Evolutionary conservation across 2,329 filamentous ascomycete genomes (phyloP).

Genomic region (Cladorrhinum sp.): DNA sequence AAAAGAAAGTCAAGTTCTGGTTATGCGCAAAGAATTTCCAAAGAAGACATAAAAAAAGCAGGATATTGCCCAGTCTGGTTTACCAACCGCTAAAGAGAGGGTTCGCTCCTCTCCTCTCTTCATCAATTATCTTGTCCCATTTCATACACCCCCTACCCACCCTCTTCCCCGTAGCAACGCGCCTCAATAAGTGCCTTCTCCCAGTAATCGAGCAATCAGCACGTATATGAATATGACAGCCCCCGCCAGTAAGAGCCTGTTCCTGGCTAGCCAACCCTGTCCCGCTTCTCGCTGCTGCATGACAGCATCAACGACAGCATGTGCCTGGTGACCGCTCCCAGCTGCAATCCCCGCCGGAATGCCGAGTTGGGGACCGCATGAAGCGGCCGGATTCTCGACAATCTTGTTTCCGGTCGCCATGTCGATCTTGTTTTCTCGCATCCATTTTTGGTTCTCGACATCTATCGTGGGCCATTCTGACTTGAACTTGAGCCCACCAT

Average conservation of each 20-base stretch:
- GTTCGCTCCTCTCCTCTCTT: no score
- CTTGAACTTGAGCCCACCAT: conserved; percentile 87
- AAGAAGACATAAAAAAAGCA: neutral
- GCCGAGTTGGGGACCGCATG: conserved; percentile 54
- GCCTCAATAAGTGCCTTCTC: conserved; percentile 36
- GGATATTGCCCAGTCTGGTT: neutral
- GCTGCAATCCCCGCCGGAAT: conserved; percentile 62
- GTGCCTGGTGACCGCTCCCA: conserved; percentile 61
- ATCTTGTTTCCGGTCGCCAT: conserved; percentile 64
- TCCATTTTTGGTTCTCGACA: conserved; percentile 87
- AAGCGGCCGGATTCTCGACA: conserved; percentile 39
- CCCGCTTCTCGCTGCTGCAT: conserved; percentile 76
- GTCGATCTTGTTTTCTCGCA: conserved; percentile 80
- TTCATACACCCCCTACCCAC: neutral
- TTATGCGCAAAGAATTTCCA: neutral
- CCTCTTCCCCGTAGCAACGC: no score
- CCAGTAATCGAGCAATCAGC: conserved; percentile 71
- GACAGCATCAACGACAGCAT: conserved; percentile 73
- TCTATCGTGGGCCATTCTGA: conserved; percentile 89
- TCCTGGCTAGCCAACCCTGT: conserved; percentile 74
- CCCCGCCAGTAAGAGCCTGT: conserved; percentile 73
- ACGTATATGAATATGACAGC: conserved; percentile 78
- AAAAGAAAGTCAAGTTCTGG: neutral
- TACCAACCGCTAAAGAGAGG: no score
- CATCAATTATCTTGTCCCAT: neutral